Percentiles rank a stretch among this genome's conserved stretches.
phyloP scores from a whole-genome alignment of 331 rosid species.

The Erythrophleum ivorense region DNA sequence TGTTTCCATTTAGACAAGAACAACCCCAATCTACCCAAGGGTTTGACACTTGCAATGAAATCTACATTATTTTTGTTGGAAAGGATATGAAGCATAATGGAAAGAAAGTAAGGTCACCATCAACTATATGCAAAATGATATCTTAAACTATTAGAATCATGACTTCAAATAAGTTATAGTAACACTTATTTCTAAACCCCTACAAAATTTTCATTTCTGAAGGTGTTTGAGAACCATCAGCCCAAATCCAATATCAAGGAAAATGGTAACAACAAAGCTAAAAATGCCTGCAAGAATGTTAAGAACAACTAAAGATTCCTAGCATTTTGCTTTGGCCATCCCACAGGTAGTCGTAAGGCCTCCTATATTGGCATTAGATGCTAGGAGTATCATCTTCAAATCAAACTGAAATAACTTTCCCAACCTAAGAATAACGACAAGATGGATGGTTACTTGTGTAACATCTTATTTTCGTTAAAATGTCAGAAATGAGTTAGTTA shows the following conservation, averaged over 20 bases:
- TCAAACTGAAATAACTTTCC: background rate
- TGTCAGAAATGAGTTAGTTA: too few relatives aligned
- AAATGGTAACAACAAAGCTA: background rate
- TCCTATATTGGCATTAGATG: conserved; percentile 15
- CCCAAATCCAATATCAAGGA: background rate
- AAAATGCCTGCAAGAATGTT: conserved; percentile 1
- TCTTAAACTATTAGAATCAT: too few relatives aligned
- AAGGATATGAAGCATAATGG: too few relatives aligned
- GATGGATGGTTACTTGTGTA: background rate
- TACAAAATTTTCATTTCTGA: background rate
- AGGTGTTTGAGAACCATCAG: background rate
- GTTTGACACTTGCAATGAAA: too few relatives aligned
- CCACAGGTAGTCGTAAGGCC: background rate
- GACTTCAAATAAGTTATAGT: background rate
- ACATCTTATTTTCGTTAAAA: too few relatives aligned
- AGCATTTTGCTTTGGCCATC: conserved; percentile 1
- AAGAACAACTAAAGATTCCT: background rate
- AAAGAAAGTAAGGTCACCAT: background rate
- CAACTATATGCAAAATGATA: background rate
- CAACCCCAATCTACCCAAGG: background rate
- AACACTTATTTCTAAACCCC: background rate
- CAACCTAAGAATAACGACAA: background rate
- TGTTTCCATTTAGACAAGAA: background rate
- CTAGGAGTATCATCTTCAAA: background rate
- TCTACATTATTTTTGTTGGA: too few relatives aligned